Evolutionary conservation across 1,139 yeast species (phyloP).

Genomic region (Candida sp.): DNA sequence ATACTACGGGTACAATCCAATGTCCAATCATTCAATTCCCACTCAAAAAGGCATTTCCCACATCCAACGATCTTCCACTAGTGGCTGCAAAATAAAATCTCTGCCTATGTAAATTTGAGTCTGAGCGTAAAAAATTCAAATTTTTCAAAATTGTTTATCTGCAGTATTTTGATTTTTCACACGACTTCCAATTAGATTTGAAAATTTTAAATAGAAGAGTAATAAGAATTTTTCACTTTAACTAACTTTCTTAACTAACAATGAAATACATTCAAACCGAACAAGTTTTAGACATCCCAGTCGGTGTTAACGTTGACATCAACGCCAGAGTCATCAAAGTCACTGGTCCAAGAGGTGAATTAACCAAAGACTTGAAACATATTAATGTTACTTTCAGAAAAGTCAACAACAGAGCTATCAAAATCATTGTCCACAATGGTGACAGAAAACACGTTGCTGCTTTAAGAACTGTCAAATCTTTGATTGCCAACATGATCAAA

Average conservation of each 20-base stretch:
- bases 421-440: conserved; percentile 96
- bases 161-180: neutral
- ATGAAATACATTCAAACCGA: conserved; percentile 97
- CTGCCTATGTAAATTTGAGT: neutral
- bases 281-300: conserved; percentile 90
- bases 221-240: neutral
- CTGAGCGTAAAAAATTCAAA: no score
- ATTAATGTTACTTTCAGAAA: conserved; percentile 90
- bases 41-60: no score
- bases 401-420: conserved; percentile 68
- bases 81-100: no score
- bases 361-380: conserved; percentile 90
- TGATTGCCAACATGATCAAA: conserved; percentile 88
- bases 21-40: no score
- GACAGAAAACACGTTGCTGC: conserved; percentile 99
- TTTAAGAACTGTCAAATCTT: conserved; percentile 96
- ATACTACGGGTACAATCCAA: no score
- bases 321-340: conserved; percentile 91
- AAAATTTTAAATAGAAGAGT: neutral
- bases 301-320: conserved; percentile 88
- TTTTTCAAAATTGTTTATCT: no score
- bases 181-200: no score
- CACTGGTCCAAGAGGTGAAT: conserved; percentile 98
- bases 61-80: no score
- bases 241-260: conserved; percentile 10